phyloP scores from a whole-genome alignment of 805 yeast genomes.

The Tetrapisispora pingtungensis region DNA sequence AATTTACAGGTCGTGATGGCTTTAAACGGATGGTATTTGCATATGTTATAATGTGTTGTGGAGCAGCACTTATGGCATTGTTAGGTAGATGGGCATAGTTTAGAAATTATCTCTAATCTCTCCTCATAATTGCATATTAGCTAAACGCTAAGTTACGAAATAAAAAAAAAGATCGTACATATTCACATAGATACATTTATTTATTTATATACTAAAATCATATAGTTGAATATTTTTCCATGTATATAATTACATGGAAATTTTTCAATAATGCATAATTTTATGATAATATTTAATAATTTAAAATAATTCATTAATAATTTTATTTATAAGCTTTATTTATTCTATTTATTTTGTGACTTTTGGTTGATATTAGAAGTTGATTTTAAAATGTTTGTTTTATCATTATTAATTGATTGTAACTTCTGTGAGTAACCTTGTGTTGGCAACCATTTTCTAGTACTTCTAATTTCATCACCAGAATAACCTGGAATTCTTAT shows the following conservation, averaged over 20 bases:
- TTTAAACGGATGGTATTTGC: constrained; percentile 38
- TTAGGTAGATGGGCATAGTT: constrained; percentile 58
- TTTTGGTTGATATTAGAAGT: neutral
- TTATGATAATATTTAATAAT: no score
- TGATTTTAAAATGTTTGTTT: constrained; percentile 9
- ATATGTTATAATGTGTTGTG: constrained; percentile 40
- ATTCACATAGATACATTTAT: no score
- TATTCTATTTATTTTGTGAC: constrained; percentile 18
- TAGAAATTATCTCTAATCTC: neutral
- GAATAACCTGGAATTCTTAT: constrained; percentile 89
- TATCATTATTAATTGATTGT: constrained; percentile 33
- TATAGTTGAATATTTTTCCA: no score
- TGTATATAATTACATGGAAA: no score
- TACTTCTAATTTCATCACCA: constrained; percentile 77
- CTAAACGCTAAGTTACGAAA: neutral
- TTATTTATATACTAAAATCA: no score
- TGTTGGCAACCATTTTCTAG: constrained; percentile 63
- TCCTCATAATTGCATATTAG: neutral
- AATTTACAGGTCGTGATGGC: constrained; percentile 52
- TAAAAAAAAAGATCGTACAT: no score
- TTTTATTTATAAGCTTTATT: neutral
- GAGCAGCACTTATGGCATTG: constrained; percentile 72
- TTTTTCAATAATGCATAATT: no score
- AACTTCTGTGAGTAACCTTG: constrained; percentile 53
- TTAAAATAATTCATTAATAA: neutral